A percentile compares a stretch with the other conserved stretches of the same genome.
These are phyloP conservation scores for Pythium rhizo-oryzae DNA, from an alignment of 352 stramenopile species.

Conservation along the genomic window DNA sequence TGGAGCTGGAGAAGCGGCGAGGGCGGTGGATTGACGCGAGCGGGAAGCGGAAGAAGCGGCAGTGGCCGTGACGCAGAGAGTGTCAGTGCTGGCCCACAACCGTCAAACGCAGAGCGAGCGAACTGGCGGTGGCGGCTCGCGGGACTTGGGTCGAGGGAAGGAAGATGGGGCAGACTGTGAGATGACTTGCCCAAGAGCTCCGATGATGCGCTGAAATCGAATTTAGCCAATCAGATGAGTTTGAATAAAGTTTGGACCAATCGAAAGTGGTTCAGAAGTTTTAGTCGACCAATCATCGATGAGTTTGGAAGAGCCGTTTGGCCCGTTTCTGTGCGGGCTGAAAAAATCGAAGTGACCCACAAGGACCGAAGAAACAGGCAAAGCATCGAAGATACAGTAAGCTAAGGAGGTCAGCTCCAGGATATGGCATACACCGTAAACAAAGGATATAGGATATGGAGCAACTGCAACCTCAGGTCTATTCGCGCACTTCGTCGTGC, in stretches of 20 bases:
- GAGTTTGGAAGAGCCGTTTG: constrained; percentile 1
- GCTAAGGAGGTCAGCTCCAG: background rate
- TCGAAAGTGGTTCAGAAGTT: background rate
- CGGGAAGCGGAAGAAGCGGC: background rate
- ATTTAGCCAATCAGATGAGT: constrained; percentile 10
- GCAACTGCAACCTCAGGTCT: background rate
- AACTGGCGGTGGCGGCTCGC: too few species aligned
- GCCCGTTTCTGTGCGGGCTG: background rate
- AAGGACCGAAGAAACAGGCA: constrained; percentile 1
- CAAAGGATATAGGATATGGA: constrained; percentile 10
- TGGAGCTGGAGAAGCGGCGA: background rate
- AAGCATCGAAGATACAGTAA: constrained; percentile 1
- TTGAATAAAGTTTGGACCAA: constrained; percentile 3
- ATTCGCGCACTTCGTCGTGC: constrained; percentile 20
- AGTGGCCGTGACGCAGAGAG: background rate
- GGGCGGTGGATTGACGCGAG: background rate
- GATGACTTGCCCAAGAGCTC: constrained; percentile 14
- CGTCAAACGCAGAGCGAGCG: background rate
- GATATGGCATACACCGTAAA: constrained; percentile 4
- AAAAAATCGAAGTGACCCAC: constrained; percentile 14
- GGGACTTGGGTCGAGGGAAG: too few species aligned
- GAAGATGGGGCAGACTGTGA: too few species aligned
- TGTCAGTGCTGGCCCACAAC: background rate
- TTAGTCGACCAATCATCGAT: constrained; percentile 15
- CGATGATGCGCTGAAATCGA: background rate